phyloP scores from a whole-genome alignment of 768 basidiomycete genomes.

The Russula olivacea region DNA sequence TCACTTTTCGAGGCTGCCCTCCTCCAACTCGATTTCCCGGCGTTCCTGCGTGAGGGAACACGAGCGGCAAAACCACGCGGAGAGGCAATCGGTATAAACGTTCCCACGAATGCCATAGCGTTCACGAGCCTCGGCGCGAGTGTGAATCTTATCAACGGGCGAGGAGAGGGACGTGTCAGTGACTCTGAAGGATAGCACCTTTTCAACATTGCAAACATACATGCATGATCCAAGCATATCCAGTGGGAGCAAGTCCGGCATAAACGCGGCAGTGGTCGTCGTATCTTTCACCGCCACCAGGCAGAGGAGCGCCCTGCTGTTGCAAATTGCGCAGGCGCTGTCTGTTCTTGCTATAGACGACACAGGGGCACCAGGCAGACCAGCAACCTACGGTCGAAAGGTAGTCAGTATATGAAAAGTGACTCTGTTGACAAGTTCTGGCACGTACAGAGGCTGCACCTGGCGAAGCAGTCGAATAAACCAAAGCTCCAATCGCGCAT shows the following conservation, averaged over 20 bases:
- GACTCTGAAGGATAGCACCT: background rate
- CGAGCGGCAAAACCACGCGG: background rate
- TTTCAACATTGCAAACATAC: background rate
- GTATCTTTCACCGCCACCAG: background rate
- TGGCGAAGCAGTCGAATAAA: conserved; percentile 26
- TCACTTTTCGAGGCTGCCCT: background rate
- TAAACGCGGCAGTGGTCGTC: background rate
- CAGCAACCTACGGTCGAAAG: conserved; percentile 30
- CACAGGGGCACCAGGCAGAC: conserved; percentile 39
- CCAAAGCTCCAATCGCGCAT: conserved; percentile 33
- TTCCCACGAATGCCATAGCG: background rate
- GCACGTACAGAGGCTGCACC: conserved; percentile 28
- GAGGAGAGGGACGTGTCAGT: too few relatives aligned
- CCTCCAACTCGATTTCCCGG: conserved; percentile 11
- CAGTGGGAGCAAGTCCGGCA: background rate
- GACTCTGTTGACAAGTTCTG: background rate
- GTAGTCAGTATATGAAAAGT: background rate
- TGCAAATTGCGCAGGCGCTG: conserved; percentile 37
- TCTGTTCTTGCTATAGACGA: conserved; percentile 38
- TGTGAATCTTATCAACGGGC: background rate
- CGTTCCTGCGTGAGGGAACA: conserved; percentile 3
- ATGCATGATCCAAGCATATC: background rate
- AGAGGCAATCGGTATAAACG: background rate
- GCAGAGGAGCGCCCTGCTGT: conserved; percentile 33
- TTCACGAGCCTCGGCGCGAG: background rate